These are phyloP conservation scores for Wickerhamomyces subpelliculosus DNA, from an alignment of 805 yeast genomes.

Conservation along the genomic window DNA sequence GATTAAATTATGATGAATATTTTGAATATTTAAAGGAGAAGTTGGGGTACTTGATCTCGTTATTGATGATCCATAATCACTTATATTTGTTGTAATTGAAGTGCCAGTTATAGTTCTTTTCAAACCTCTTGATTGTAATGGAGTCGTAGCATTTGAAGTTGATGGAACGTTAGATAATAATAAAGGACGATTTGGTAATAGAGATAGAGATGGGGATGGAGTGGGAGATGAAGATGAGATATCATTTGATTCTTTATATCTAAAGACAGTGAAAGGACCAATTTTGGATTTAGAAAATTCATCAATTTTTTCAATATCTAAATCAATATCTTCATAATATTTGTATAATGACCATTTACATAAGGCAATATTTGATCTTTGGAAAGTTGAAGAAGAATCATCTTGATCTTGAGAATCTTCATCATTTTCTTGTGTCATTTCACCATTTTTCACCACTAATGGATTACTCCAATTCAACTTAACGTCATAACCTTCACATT, in stretches of 20 bases:
- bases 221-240: too few species aligned
- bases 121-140: too few species aligned
- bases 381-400: slow-evolving; percentile 38
- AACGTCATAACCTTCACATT: slow-evolving; percentile 78
- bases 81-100: too few species aligned
- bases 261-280: slow-evolving; percentile 2
- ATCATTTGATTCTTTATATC: neutral
- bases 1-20: too few species aligned
- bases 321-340: slow-evolving; percentile 73
- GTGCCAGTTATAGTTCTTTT: too few species aligned
- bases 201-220: too few species aligned
- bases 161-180: too few species aligned
- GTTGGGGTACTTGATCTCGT: neutral
- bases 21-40: too few species aligned
- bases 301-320: slow-evolving; percentile 44
- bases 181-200: too few species aligned
- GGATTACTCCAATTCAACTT: slow-evolving; percentile 70
- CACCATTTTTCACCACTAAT: slow-evolving; percentile 35
- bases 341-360: slow-evolving; percentile 19
- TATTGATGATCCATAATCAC: too few species aligned
- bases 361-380: slow-evolving; percentile 61
- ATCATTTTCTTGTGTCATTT: slow-evolving; percentile 19
- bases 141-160: too few species aligned
- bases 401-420: slow-evolving; percentile 26
- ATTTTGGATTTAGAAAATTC: slow-evolving; percentile 22